Conservation (phyloP, 371 early-diverging fungal genomes). For the Nematocida sp. region DNA sequence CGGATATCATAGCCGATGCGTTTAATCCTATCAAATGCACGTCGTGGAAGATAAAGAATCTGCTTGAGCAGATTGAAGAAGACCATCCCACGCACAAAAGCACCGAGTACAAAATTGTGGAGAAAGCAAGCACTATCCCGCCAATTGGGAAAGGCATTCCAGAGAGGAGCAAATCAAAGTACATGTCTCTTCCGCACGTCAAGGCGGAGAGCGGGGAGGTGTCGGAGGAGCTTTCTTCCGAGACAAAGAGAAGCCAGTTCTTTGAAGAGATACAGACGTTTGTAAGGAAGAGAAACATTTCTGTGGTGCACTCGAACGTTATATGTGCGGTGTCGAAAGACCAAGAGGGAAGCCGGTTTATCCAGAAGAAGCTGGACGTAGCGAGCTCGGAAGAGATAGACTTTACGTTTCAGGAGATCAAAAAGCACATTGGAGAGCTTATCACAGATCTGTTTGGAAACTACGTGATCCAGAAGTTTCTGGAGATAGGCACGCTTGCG, state of each 20-base stretch:
- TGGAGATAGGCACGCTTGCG: conserved; percentile 50
- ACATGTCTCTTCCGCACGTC: conserved; percentile 2
- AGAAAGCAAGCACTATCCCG: not conserved
- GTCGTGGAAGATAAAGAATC: conserved; percentile 41
- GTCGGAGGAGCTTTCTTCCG: not conserved
- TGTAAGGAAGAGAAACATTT: conserved; percentile 36
- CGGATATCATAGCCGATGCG: conserved; percentile 46
- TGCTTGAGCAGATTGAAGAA: conserved; percentile 49
- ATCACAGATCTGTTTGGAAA: conserved; percentile 99
- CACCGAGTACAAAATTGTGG: conserved; percentile 39
- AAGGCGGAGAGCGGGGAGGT: not conserved
- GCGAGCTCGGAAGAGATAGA: conserved; percentile 82
- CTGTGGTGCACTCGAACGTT: not conserved
- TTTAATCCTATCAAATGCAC: conserved; percentile 51
- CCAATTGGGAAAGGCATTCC: conserved; percentile 42
- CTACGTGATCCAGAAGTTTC: conserved; percentile 97
- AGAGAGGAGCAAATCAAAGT: conserved; percentile 4
- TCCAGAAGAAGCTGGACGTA: conserved; percentile 91
- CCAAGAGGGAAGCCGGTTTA: conserved; percentile 96
- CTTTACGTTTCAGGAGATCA: conserved; percentile 86
- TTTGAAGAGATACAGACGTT: conserved; percentile 39
- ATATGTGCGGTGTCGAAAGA: conserved; percentile 69
- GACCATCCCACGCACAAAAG: conserved; percentile 50
- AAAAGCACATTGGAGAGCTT: conserved; percentile 78
- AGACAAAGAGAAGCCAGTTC: conserved; percentile 20